Conservation (phyloP, 371 early-diverging fungal species). For the Mortierella sp. region DNA sequence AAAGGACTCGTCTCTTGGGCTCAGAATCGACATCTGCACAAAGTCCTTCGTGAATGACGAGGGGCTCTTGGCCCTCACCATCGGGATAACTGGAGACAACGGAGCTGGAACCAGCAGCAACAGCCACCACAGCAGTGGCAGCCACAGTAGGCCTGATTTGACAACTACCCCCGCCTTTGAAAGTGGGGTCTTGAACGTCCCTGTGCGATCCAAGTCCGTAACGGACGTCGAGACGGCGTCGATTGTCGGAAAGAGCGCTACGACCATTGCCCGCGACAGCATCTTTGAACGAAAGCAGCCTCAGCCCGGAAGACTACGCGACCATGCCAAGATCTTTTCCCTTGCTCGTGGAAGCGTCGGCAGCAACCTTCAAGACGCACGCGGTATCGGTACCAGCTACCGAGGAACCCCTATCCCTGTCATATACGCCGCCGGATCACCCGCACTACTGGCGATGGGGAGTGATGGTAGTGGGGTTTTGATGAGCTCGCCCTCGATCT, state of each 20-base stretch:
- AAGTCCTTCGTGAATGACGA: conserved; percentile 7
- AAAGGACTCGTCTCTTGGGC: conserved; percentile 16
- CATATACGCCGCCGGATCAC: not conserved
- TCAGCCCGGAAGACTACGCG: conserved; percentile 19
- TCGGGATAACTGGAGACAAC: not conserved
- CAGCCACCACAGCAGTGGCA: not conserved
- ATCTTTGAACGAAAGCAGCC: not conserved
- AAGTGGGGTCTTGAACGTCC: not conserved
- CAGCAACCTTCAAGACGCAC: conserved; percentile 25
- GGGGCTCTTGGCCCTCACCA: not conserved
- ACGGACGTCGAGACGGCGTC: not conserved
- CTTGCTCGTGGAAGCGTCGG: conserved; percentile 16
- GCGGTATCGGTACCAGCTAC: not conserved
- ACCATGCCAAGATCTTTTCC: conserved; percentile 42
- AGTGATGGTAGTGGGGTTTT: not conserved
- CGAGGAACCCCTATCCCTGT: conserved; percentile 33
- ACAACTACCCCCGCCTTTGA: not conserved
- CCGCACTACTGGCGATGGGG: not conserved
- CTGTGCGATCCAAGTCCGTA: not conserved
- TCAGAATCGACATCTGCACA: conserved; percentile 40
- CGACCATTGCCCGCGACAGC: not conserved
- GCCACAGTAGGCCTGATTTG: not conserved
- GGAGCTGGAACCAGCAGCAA: not conserved
- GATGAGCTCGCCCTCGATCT: conserved; percentile 12
- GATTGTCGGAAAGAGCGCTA: not conserved